These are phyloP conservation scores for Cutaneotrichosporon cavernicola DNA, from an alignment of 1,284 basidiomycete genomes.

Conservation along the genomic window DNA sequence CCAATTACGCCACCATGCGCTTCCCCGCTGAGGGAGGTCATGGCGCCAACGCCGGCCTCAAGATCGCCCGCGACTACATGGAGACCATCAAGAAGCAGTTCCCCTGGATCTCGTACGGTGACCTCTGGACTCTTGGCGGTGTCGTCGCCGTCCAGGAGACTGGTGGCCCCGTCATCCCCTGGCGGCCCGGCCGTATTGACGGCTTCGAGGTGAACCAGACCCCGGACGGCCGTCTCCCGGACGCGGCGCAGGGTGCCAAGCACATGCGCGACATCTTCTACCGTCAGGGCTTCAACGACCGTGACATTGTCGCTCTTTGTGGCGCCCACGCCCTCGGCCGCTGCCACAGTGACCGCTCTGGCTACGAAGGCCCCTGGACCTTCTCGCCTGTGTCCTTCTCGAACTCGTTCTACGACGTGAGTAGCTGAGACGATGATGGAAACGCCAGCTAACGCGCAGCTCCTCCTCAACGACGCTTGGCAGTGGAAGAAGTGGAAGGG, in stretches of 20 bases:
- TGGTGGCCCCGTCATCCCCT: conserved; percentile 67
- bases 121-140: conserved; percentile 89
- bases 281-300: conserved; percentile 96
- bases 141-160: conserved; percentile 64
- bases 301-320: conserved; percentile 90
- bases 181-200: conserved; percentile 85
- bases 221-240: conserved; percentile 92
- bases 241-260: conserved; percentile 77
- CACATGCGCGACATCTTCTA: conserved; percentile 89
- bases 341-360: conserved; percentile 78
- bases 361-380: conserved; percentile 73
- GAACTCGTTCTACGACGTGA: conserved; percentile 78
- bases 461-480: conserved; percentile 78
- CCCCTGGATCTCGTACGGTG: conserved; percentile 90
- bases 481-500: conserved; percentile 57
- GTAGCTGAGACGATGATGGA: background rate
- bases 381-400: conserved; percentile 60
- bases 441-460: conserved; percentile 31
- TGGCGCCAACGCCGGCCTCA: conserved; percentile 82
- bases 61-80: conserved; percentile 78
- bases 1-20: conserved; percentile 93
- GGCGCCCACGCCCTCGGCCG: conserved; percentile 95
- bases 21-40: conserved; percentile 82
- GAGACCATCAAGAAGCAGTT: conserved; percentile 79
- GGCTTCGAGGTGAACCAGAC: conserved; percentile 72